A percentile compares a stretch with the other conserved stretches of the same genome.
Conservation (phyloP, 2,329 filamentous ascomycete species). For the Pestalotiopsis sp. region DNA sequence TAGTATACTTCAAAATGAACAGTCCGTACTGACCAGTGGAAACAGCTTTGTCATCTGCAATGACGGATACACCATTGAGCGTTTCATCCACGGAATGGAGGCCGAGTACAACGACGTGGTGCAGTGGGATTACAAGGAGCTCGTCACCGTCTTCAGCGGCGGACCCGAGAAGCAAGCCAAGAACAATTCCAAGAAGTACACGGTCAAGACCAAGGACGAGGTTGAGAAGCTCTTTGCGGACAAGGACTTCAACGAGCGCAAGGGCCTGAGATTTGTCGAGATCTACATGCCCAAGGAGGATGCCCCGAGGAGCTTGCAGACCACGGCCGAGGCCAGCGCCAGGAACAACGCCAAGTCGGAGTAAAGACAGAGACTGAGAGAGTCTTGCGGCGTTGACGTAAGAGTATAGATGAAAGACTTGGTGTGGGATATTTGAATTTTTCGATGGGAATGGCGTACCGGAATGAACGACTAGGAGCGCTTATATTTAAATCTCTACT, state of each 20-base stretch:
- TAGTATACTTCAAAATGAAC: neutral
- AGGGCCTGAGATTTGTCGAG: conserved; percentile 72
- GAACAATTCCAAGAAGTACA: conserved; percentile 57
- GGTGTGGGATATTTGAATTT: neutral
- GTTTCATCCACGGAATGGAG: conserved; percentile 83
- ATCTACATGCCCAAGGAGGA: conserved; percentile 80
- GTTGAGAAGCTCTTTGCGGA: conserved; percentile 67
- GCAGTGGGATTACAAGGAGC: conserved; percentile 71
- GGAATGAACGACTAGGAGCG: neutral
- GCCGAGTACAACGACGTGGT: conserved; percentile 80
- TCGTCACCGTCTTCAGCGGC: conserved; percentile 68
- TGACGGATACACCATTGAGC: conserved; percentile 86
- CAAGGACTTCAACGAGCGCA: conserved; percentile 60
- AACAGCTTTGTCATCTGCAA: conserved; percentile 80
- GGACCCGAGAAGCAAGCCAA: conserved; percentile 47
- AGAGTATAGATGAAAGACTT: neutral
- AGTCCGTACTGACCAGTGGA: neutral
- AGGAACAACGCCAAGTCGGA: conserved; percentile 57
- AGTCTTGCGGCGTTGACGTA: neutral
- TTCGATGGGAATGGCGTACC: neutral
- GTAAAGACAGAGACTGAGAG: neutral
- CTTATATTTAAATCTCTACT: neutral
- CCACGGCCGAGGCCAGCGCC: conserved; percentile 72
- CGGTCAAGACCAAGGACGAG: conserved; percentile 70
- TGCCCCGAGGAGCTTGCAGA: conserved; percentile 69